Base-by-base conservation (phyloP, 2,329 filamentous ascomycete genomes). In the Diaporthe ampelina region DNA sequence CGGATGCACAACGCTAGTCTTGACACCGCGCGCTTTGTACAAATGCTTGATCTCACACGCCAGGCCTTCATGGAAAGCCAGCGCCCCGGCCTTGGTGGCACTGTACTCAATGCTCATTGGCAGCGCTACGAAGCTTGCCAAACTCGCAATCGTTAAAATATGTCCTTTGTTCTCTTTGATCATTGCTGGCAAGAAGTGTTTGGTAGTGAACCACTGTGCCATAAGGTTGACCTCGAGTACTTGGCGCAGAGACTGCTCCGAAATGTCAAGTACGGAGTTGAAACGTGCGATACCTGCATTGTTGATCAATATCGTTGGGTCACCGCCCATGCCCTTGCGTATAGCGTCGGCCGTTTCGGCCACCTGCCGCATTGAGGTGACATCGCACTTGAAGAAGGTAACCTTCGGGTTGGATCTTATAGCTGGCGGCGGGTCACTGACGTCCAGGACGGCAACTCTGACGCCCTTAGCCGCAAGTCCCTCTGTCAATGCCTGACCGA, bases 261-360 rank as follows among this genome's bases (percentile, higher is more conserved):
- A 84, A 37, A 84, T 81, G 32, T 85, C 82, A 73, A 91, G 85
- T 76, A 92, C 87, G 7, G 83, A 85, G 70, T 87, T 86, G 72
- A 87, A 86, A 71, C 83, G 85, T 32, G 85, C 86, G 67, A 89
- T 83, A 52, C 89, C 89, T 7, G 89, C 89, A 78, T 91, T 91
- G 82, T 91, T 90, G 81, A 91, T 88, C 0, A 92, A 84, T 74
- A 92, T 83, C 0, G 90, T 91, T 0, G 90, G 90, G 54, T 86
- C 78, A 5, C 79, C 78, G 21, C 79, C 78, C 1, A 77, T 63
- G 4, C 83, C 80, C 11, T 80, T 76, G 3, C 82, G 81, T 17
- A 88, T 73, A 0, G 80, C 76, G 5, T 80, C 77, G 40, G 87
- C 87, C 0, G 83, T 85, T 2, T 82, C 79, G 24, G 83, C 81